Base-by-base conservation (phyloP, 163 green algal species). In the Chloromonas sp. region DNA sequence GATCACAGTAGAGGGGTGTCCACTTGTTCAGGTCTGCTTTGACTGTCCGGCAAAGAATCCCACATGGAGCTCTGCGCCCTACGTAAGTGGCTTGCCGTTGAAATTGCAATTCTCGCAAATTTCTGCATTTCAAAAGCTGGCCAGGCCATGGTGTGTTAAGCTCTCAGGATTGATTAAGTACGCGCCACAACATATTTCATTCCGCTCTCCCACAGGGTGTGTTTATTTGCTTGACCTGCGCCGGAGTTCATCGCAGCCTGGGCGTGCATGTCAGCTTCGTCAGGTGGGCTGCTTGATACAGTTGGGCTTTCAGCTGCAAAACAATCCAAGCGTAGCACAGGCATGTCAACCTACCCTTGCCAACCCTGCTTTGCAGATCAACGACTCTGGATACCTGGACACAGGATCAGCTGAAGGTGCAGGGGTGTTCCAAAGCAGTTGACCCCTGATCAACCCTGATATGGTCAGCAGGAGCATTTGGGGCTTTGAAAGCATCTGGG, bases 181-280 rank as follows among this genome's bases (percentile, higher is more conserved):
- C 36, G 36, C 36, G 36, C 36, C 36, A 36, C 36, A 36, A 36
- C 36, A 36, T 36, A 36, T 36, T 36, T 36, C 36, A 36, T 74
- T 11, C 66, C 66, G 11, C 66, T 11, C 66, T 15, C 66, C 5
- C 61, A 61, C 81, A 84, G 81, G 82, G 97, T 58, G 94, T 99
- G 1, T 98, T 98, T 89, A 97, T 99, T 70, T 99, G 97, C 89
- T 90, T 99, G 0, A 94, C 95, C 60, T 99, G 97, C 89, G 95
- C 95, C 0, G 96, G 97, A 61, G 92, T 98, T 61, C 97, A 99
- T 88, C 91, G 97, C 2, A 94, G 87, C 74, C 89, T 99, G 58
- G 97, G 97, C 60, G 96, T 99, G 82, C 97, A 99, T 88, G 87
- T 99, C 15, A 96, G 89, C 85, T 99, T 99, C 84, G 96, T 99